Evolutionary conservation across 2,329 filamentous ascomycete genomes (phyloP), one percentile per base, ranked within the genome.

Genomic region (Ophidiomyces ophidiicola): DNA sequence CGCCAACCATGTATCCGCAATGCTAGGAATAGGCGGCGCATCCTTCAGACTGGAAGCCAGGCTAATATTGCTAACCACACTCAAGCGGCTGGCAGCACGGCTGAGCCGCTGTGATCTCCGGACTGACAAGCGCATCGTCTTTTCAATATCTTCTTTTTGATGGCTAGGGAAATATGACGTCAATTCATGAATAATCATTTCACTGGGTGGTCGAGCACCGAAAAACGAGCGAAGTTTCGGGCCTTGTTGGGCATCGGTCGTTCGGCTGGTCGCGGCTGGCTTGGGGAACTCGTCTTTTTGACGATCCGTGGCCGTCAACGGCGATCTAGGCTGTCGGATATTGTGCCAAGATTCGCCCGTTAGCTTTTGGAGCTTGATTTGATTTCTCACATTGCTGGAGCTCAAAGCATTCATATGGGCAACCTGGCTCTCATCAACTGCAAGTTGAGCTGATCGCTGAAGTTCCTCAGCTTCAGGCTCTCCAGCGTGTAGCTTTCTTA

Each of bases 91-190:
- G 48, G 92, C 88, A 48, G 92, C 84, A 58, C 84, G 83, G 65
- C 88, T 96, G 47, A 96, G 70, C 38, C 90, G 81, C 38, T 83
- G 84, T 28, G 88, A 96, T 50, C 90, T 76, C 50, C 88, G 76
- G 60, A 94, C 81, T 0, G 88, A 94, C 61, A 94, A 75, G 34
- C 90, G 82, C 46, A 94, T 87, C 0, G 90, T 96, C 50, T 86
- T 82, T 59, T 96, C 90, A 56, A 98, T 94, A 51, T 93, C 85
- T 56, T 94, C 87, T 41, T 84, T 79, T 35, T 87, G 78, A 53
- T 96, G 88, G 53, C 93, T 86, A 0, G 90, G 90, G 70, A 98
- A 98, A 67, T 96, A 98, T 0, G 87, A 93, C 1, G 85, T 90
- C 44, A 98, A 68, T 56, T 98, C 90, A 15, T 90, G 93, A 18